These are phyloP conservation scores for Tuber borchii DNA, from an alignment of 495 filamentous ascomycete species.

Conservation along the genomic window DNA sequence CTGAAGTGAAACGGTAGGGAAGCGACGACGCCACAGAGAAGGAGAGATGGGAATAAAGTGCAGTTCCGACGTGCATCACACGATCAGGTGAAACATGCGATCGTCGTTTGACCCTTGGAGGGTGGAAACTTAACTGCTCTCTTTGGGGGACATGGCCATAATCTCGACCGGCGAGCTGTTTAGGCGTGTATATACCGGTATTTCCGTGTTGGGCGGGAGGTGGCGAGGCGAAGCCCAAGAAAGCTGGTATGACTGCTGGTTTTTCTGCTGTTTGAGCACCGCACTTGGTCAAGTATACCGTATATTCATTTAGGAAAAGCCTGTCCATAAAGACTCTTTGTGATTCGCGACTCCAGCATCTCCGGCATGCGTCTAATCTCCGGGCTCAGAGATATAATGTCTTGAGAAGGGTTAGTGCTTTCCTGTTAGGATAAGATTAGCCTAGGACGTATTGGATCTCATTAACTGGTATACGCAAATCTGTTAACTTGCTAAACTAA, in stretches of 20 bases:
- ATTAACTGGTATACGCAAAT: too few species aligned
- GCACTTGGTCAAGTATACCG: too few species aligned
- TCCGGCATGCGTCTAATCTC: too few species aligned
- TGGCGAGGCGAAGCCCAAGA: not conserved
- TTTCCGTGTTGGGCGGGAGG: not conserved
- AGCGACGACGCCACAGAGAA: not conserved
- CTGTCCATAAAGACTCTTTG: too few species aligned
- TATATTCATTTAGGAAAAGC: too few species aligned
- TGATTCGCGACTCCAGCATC: too few species aligned
- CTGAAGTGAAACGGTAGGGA: not conserved
- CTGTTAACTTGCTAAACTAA: too few species aligned
- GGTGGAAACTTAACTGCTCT: not conserved
- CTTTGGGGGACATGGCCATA: not conserved
- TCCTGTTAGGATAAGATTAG: too few species aligned
- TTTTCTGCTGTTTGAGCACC: not conserved
- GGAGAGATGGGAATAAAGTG: not conserved
- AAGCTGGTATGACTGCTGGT: not conserved
- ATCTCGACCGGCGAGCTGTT: not conserved
- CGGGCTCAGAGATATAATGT: too few species aligned
- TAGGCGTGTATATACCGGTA: too few species aligned
- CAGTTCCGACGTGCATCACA: slow-evolving; percentile 1
- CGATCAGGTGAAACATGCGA: not conserved
- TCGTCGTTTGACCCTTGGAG: not conserved
- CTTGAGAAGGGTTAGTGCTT: too few species aligned
- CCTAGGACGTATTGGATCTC: too few species aligned